Conservation (phyloP, 75 land plant genomes). For the Sequoiadendron giganteum region DNA sequence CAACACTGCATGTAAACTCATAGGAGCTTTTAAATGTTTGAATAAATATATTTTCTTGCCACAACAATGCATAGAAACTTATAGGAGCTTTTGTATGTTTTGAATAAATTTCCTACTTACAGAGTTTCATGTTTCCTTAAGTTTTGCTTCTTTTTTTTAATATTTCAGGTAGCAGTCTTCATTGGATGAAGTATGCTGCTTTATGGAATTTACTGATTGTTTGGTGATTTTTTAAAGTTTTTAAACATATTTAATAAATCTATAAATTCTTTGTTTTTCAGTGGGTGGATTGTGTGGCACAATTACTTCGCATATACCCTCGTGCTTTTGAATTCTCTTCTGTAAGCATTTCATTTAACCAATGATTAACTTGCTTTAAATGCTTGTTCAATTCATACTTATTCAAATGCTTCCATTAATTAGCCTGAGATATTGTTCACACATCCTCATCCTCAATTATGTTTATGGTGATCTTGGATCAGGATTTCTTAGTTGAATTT, state of each 20-base stretch:
- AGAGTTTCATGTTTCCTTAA: neutral
- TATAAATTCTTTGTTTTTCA: constrained; percentile 28
- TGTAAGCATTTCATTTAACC: constrained; percentile 70
- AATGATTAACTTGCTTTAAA: neutral
- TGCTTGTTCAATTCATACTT: neutral
- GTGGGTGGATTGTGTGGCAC: constrained; percentile 98
- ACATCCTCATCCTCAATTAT: neutral
- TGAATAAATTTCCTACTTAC: neutral
- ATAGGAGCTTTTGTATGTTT: neutral
- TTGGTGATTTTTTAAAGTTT: neutral
- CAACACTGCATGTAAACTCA: neutral
- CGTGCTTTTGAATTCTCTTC: constrained; percentile 94
- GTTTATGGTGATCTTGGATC: constrained; percentile 17
- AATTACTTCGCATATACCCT: constrained; percentile 87
- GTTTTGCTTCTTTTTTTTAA: neutral
- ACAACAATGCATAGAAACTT: neutral
- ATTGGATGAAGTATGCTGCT: neutral
- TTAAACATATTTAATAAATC: neutral
- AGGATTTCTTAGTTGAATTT: constrained; percentile 90
- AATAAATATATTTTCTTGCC: neutral
- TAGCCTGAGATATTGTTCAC: neutral
- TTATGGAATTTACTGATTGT: neutral
- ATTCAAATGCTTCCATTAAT: neutral
- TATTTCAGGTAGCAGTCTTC: neutral
- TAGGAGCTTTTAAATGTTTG: neutral